Evolutionary conservation across 345 rosid species (phyloP), one percentile per base, ranked within the genome.

Genomic region (Murraya koenigii): DNA sequence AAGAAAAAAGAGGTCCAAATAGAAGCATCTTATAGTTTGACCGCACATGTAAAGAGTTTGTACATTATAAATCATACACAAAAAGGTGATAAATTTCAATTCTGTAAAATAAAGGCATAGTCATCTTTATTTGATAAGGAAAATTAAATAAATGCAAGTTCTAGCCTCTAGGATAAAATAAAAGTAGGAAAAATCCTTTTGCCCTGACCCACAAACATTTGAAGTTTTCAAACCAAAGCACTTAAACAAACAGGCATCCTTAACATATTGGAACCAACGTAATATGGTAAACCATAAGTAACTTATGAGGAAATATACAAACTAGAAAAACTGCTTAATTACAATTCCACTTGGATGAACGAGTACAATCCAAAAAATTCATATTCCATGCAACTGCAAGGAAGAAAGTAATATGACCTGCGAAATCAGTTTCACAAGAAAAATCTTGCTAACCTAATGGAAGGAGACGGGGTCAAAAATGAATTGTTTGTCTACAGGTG

Each of bases 1-100:
- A 17, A 15, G 54, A 47, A 41, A 41, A 52, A 14, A 17, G 8
- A 2, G 56, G 56, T 52, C 19, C 17, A 54, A 35, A 82, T 33
- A 69, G 55, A 28, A 68, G 23, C n/a, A 81, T 63, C 15, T n/a
- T 44, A 58, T 23, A 66, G 22, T 52, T 68, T 61, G 61, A 71
- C 62, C 68, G 30, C 60, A 74, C 44, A 8, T 38, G 52, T 35
- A 39, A 55, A 33, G 15, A 8, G 20, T 52, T 38, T 14, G 39
- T 26, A 38, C 26, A 23, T 28, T 23, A 56, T 22, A 39, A 38
- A 70, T 26, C 35, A 69, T 28, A 30, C 23, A 52, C 7, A 26
- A 20, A 52, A 52, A 70, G n/a, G 15, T 20, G 10, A 60, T 20
- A 74, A 74, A 62, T 61, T 60, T 26, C 56, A 35, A 73, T 1